Evolutionary conservation across 345 rosid species (phyloP).

Genomic region (Linum lewisii): DNA sequence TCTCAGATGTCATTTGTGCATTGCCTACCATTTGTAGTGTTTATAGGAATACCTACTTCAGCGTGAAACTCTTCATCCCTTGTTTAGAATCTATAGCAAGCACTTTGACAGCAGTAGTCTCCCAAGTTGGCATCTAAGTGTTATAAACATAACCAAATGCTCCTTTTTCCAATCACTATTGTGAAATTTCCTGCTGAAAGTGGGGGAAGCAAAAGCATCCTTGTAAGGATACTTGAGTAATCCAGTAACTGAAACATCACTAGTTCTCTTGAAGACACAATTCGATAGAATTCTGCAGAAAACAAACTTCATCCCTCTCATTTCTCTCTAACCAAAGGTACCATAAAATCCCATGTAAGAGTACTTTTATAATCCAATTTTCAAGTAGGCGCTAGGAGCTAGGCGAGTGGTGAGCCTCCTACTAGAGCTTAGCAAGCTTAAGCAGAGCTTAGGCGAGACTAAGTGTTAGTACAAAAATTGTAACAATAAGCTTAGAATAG

Average conservation of each 20-base stretch:
- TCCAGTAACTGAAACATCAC: conserved; percentile 63
- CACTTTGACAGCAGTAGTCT: conserved; percentile 85
- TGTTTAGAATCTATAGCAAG: conserved; percentile 96
- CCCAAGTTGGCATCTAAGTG: conserved; percentile 89
- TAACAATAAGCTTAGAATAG: no score
- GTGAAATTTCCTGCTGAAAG: conserved; percentile 64
- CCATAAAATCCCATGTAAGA: no score
- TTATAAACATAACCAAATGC: conserved; percentile 99
- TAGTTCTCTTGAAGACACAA: conserved; percentile 58
- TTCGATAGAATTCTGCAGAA: conserved; percentile 82
- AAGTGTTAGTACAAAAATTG: no score
- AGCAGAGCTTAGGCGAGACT: no score
- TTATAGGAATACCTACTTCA: conserved; percentile 52
- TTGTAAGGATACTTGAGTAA: conserved; percentile 86
- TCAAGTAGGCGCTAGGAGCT: no score
- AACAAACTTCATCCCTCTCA: conserved; percentile 54
- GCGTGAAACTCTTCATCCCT: conserved; percentile 97
- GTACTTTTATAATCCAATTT: no score
- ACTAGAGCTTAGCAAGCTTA: no score
- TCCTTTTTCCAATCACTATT: conserved; percentile 79
- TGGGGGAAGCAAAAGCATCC: conserved; percentile 37
- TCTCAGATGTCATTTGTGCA: no score
- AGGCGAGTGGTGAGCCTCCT: no score
- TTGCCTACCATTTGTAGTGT: no score
- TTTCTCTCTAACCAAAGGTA: no score